Conservation (phyloP, 345 rosid species). For the Aethionema arabicum region DNA sequence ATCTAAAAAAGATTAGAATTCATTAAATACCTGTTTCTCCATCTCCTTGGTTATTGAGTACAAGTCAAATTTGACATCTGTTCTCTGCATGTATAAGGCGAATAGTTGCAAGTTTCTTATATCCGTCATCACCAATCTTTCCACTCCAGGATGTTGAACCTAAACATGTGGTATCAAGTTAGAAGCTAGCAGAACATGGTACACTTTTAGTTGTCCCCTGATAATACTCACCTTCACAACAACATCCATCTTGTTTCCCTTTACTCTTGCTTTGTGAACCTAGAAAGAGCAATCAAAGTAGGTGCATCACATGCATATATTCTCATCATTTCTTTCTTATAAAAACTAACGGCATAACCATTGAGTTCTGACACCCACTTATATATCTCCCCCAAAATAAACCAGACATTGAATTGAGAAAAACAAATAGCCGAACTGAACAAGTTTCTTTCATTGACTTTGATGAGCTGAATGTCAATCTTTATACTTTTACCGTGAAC, state of each 20-base stretch:
- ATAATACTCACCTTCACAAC: constrained; percentile 74
- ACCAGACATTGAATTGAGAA: neutral
- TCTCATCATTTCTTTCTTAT: neutral
- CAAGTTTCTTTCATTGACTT: neutral
- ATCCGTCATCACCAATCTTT: constrained; percentile 92
- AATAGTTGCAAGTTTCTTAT: constrained; percentile 85
- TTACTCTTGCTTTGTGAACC: constrained; percentile 90
- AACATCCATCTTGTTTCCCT: constrained; percentile 66
- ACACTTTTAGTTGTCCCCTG: constrained; percentile 22
- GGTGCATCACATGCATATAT: neutral
- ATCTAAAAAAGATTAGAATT: constrained; percentile 10
- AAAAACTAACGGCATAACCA: neutral
- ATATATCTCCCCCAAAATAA: neutral
- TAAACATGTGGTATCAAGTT: constrained; percentile 35
- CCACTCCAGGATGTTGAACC: constrained; percentile 97
- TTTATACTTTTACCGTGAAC: neutral
- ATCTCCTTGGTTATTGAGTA: constrained; percentile 82
- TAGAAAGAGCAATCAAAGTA: constrained; percentile 30
- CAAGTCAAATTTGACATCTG: constrained; percentile 84
- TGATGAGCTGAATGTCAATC: neutral
- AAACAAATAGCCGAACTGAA: neutral
- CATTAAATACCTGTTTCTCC: constrained; percentile 77
- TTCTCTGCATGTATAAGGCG: constrained; percentile 88
- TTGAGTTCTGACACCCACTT: neutral
- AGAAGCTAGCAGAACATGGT: constrained; percentile 16